Percentiles rank a stretch among this genome's conserved stretches.
phyloP scores from a whole-genome alignment of 768 basidiomycete genomes.

The Rhizopogon sp. region DNA sequence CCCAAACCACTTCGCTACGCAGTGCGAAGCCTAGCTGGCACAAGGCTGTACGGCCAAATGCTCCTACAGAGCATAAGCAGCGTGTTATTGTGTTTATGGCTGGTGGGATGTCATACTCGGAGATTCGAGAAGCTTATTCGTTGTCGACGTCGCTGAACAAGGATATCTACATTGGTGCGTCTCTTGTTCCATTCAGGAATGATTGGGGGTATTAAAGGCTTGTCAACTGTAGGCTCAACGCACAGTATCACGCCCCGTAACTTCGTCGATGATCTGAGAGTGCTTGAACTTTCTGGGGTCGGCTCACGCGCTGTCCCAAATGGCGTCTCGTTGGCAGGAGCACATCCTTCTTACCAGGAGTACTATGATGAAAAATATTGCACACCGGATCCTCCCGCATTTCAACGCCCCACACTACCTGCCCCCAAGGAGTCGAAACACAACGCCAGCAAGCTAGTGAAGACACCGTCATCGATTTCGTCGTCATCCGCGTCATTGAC shows the following conservation, averaged over 20 bases:
- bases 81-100: constrained; percentile 87
- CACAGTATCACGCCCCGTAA: constrained; percentile 78
- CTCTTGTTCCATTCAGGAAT: constrained; percentile 55
- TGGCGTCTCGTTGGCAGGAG: constrained; percentile 49
- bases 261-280: constrained; percentile 84
- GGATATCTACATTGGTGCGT: constrained; percentile 86
- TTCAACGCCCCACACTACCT: constrained; percentile 5
- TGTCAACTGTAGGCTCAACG: constrained; percentile 68
- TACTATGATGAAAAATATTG: constrained; percentile 80
- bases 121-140: constrained; percentile 84
- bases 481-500: constrained; percentile 44
- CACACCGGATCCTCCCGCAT: constrained; percentile 55
- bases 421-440: constrained; percentile 18
- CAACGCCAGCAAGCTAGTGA: constrained; percentile 26
- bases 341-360: constrained; percentile 58
- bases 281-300: constrained; percentile 81
- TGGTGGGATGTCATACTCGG: constrained; percentile 95
- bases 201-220: constrained; percentile 2
- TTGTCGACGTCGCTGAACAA: constrained; percentile 71
- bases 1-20: constrained; percentile 71
- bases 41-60: constrained; percentile 56
- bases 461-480: constrained; percentile 43
- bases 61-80: constrained; percentile 54
- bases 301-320: constrained; percentile 73
- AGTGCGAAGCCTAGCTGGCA: constrained; percentile 91